A percentile compares a stretch with the other conserved stretches of the same genome.
These are phyloP conservation scores for Psilocybe tampanensis DNA, from an alignment of 768 basidiomycete species.

Conservation along the genomic window DNA sequence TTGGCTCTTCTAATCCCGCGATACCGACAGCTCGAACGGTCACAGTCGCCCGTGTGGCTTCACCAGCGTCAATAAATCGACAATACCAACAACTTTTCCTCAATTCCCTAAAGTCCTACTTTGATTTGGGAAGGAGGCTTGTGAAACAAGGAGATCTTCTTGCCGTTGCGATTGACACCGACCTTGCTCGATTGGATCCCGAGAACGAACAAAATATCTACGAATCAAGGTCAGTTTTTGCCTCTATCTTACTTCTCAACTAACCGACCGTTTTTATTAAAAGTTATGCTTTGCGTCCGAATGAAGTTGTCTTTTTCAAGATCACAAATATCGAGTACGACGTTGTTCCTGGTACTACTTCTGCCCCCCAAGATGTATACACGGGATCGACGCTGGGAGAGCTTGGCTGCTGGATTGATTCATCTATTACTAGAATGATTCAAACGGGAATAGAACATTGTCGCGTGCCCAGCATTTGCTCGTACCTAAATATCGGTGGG, in stretches of 20 bases:
- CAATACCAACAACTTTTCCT: slow-evolving; percentile 65
- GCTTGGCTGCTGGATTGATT: slow-evolving; percentile 86
- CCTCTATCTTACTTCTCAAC: not conserved
- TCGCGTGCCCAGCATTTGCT: slow-evolving; percentile 53
- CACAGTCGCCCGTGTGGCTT: slow-evolving; percentile 80
- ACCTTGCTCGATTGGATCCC: slow-evolving; percentile 30
- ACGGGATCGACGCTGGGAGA: slow-evolving; percentile 63
- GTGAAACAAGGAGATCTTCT: slow-evolving; percentile 79
- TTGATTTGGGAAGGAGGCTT: slow-evolving; percentile 53
- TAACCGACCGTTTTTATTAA: slow-evolving; percentile 4
- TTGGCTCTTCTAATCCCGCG: slow-evolving; percentile 56
- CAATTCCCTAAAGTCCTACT: slow-evolving; percentile 62
- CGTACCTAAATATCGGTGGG: slow-evolving; percentile 55
- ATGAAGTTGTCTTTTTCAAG: slow-evolving; percentile 72
- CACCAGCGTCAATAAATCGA: slow-evolving; percentile 68
- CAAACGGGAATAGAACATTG: slow-evolving; percentile 79
- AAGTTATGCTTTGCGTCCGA: slow-evolving; percentile 25
- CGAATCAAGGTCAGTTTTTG: slow-evolving; percentile 23
- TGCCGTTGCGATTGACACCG: slow-evolving; percentile 61
- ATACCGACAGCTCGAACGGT: slow-evolving; percentile 71
- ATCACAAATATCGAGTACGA: slow-evolving; percentile 78
- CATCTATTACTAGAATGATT: slow-evolving; percentile 69
- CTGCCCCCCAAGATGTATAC: slow-evolving; percentile 44
- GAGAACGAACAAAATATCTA: slow-evolving; percentile 21
- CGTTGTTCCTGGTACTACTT: slow-evolving; percentile 38